phyloP scores from a whole-genome alignment of 345 rosid species.

The Syzygium jambos region DNA sequence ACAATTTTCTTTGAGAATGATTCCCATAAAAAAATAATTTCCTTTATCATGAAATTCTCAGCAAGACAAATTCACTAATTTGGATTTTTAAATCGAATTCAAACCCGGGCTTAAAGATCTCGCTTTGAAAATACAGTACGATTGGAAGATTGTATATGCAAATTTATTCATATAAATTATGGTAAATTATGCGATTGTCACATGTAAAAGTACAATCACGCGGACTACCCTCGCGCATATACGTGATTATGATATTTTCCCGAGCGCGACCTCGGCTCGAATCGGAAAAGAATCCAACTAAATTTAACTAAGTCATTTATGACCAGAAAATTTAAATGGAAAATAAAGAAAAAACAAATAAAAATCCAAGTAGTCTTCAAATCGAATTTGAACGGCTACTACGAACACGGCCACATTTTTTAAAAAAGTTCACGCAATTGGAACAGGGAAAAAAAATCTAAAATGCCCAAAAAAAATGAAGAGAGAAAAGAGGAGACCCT shows the following conservation, averaged over 20 bases:
- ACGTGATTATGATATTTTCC: background rate
- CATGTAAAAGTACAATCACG: background rate
- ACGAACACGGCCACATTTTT: background rate
- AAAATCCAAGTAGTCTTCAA: background rate
- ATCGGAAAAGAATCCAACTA: background rate
- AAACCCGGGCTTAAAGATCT: rapidly evolving
- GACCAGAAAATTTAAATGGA: no score
- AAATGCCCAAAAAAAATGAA: no score
- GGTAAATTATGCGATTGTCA: background rate
- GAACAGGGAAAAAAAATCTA: background rate
- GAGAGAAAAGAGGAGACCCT: no score
- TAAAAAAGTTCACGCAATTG: background rate
- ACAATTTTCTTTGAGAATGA: background rate
- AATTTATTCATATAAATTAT: rapidly evolving
- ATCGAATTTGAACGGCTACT: background rate
- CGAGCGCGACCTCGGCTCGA: background rate
- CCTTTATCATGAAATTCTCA: rapidly evolving
- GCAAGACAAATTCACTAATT: rapidly evolving
- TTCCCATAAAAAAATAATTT: no score
- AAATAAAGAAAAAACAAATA: no score
- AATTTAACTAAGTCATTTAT: no score
- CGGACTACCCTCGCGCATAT: background rate
- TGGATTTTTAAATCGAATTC: background rate
- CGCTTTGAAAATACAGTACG: rapidly evolving
- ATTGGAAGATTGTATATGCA: rapidly evolving